Evolutionary conservation across 139 green algal species (phyloP).

Genomic region (Pseudopediastrum boryanum): DNA sequence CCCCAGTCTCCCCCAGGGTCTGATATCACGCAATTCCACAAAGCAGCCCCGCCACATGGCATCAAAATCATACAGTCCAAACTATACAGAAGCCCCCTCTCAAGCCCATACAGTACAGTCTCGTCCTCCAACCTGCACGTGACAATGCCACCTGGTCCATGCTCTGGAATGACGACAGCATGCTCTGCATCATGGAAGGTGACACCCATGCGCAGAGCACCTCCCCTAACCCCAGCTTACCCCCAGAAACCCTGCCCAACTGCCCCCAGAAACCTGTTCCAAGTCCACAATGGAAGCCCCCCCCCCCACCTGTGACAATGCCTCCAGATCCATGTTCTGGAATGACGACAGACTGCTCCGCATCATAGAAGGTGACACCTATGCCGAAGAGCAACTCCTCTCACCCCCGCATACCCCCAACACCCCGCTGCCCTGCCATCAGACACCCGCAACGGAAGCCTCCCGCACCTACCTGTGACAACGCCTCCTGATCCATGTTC

Average conservation of each 20-base stretch:
- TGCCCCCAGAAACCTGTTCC: too few relatives aligned
- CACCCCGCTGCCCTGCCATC: not conserved
- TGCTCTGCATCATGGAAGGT: constrained; percentile 23
- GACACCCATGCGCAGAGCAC: constrained; percentile 9
- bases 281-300: too few relatives aligned
- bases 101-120: too few relatives aligned
- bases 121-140: not conserved
- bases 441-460: not conserved
- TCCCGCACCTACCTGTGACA: constrained; percentile 3
- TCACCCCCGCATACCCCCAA: not conserved
- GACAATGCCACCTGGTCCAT: constrained; percentile 24
- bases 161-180: constrained; percentile 10
- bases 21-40: too few relatives aligned
- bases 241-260: too few relatives aligned
- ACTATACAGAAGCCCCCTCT: too few relatives aligned
- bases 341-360: not conserved
- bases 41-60: too few relatives aligned
- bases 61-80: too few relatives aligned
- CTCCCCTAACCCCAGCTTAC: too few relatives aligned
- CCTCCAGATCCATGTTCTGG: not conserved
- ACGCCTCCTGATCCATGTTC: constrained; percentile 15
- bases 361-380: not conserved
- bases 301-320: too few relatives aligned
- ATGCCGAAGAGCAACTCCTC: not conserved
- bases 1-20: too few relatives aligned